Evolutionary conservation across 2,329 filamentous ascomycete genomes (phyloP).

Genomic region (Colletotrichum sp.): DNA sequence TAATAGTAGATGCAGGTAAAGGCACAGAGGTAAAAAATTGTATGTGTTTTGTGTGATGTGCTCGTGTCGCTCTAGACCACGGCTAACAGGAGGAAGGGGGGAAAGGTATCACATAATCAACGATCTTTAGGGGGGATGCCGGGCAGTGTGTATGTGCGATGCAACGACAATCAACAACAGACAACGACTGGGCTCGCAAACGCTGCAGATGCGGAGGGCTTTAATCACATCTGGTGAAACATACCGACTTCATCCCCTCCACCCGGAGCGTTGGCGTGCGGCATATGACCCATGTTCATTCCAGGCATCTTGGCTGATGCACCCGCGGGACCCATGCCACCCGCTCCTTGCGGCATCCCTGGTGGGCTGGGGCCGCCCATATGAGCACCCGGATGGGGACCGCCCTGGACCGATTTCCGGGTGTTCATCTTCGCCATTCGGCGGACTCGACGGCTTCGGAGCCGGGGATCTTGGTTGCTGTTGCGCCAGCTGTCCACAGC

Average conservation of each 20-base stretch:
- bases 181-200: conserved; percentile 26
- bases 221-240: conserved; percentile 90
- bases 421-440: conserved; percentile 96
- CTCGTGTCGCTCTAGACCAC: conserved; percentile 21
- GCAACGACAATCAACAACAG: conserved; percentile 26
- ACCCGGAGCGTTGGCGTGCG: conserved; percentile 73
- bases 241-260: conserved; percentile 93
- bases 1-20: conserved; percentile 17
- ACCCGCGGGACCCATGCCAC: conserved; percentile 65
- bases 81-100: conserved; percentile 18
- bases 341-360: conserved; percentile 66
- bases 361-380: conserved; percentile 72
- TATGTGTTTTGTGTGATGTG: conserved; percentile 17
- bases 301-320: conserved; percentile 67
- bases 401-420: conserved; percentile 72
- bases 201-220: conserved; percentile 42
- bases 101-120: conserved; percentile 38
- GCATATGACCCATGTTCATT: conserved; percentile 71
- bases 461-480: conserved; percentile 93
- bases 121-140: conserved; percentile 21
- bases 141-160: conserved; percentile 24
- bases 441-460: conserved; percentile 89
- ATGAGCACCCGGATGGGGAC: conserved; percentile 63
- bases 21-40: conserved; percentile 17
- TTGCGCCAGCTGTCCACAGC: conserved; percentile 99